phyloP scores from a whole-genome alignment of 2,329 filamentous ascomycete species.

The Sordariomycetes sp. region DNA sequence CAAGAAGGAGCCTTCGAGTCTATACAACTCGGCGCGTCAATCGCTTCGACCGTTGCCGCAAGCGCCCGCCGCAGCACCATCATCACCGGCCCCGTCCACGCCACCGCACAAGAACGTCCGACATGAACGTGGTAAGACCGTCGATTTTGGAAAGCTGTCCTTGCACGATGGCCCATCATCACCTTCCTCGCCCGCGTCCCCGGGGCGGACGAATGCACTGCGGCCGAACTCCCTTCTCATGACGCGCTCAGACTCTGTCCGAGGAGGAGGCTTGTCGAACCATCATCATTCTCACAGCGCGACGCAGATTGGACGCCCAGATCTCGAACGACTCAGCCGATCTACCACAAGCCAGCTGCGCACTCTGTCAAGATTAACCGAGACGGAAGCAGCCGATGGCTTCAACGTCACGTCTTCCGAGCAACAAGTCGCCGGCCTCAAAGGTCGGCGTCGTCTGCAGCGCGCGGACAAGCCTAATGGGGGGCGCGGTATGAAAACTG shows the following conservation, averaged over 20 bases:
- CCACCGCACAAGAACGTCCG: constrained; percentile 14
- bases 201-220: constrained; percentile 29
- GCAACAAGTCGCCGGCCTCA: constrained; percentile 80
- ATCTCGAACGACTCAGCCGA: constrained; percentile 73
- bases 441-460: constrained; percentile 76
- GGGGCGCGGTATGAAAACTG: constrained; percentile 34
- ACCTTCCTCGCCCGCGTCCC: constrained; percentile 31
- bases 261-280: constrained; percentile 20
- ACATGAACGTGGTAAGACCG: constrained; percentile 53
- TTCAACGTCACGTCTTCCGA: constrained; percentile 69
- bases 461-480: constrained; percentile 48
- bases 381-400: constrained; percentile 66
- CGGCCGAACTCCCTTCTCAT: constrained; percentile 55
- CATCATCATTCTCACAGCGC: constrained; percentile 19
- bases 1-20: constrained; percentile 44
- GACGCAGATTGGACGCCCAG: constrained; percentile 51
- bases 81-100: constrained; percentile 21
- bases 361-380: constrained; percentile 74
- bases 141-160: constrained; percentile 50
- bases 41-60: constrained; percentile 69
- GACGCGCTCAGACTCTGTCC: constrained; percentile 46
- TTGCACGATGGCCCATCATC: constrained; percentile 29
- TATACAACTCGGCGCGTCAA: constrained; percentile 65
- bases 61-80: constrained; percentile 40
- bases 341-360: constrained; percentile 87